A percentile compares a stretch with the other conserved stretches of the same genome.
Conservation (phyloP, 306 rosid species). For the peach (Prunus persica) region Prunus_persica_NCBIv2 NC_034016.1:19083001-19083500, state of each 20-base stretch:
- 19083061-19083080: constrained; percentile 54
- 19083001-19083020: constrained; percentile 69
- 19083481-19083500: constrained; percentile 3
- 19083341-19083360: no score
- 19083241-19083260: constrained; percentile 12
- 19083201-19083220: constrained; percentile 90
- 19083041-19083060: constrained; percentile 51
- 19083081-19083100: constrained; percentile 36
- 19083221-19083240: constrained; percentile 55
- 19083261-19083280: no score
- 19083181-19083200: constrained; percentile 55
- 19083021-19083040: constrained; percentile 46
- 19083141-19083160: constrained; percentile 59
- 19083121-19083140: constrained; percentile 50
- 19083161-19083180: constrained; percentile 63
- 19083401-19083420: constrained; percentile 46
- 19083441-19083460: constrained; percentile 40
- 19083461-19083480: constrained; percentile 38
- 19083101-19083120: constrained; percentile 32
- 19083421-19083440: constrained; percentile 48
- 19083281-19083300: no score
- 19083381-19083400: constrained; percentile 51
- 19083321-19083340: no score
- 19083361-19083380: not conserved
- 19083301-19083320: no score